phyloP scores from a whole-genome alignment of 495 filamentous ascomycete species.

The Massariosphaeria phaeospora region DNA sequence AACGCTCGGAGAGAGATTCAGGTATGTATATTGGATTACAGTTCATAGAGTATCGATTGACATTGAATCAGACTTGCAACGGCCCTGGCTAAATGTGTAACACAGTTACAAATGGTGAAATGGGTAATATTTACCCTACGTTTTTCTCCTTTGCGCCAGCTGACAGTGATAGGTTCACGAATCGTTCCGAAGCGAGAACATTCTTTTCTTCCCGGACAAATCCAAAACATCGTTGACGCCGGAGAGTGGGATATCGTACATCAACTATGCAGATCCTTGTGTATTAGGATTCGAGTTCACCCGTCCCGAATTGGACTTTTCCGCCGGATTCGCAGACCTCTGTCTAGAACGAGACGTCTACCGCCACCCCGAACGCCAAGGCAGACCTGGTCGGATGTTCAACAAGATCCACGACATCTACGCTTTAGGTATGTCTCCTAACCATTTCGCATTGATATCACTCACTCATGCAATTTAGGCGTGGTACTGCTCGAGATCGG shows the following conservation, averaged over 20 bases:
- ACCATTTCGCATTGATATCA: not conserved
- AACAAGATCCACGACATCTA: constrained; percentile 16
- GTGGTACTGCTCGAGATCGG: constrained; percentile 21
- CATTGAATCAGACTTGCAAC: constrained; percentile 34
- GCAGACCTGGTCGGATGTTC: not conserved
- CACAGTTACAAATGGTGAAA: constrained; percentile 36
- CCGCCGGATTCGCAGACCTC: constrained; percentile 28
- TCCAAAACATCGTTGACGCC: not conserved
- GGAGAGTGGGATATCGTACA: not conserved
- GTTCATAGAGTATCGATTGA: no score
- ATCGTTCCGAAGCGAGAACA: constrained; percentile 38
- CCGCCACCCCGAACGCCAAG: constrained; percentile 14
- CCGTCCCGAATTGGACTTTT: constrained; percentile 32
- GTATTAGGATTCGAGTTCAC: constrained; percentile 39
- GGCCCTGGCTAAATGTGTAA: constrained; percentile 28
- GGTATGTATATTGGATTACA: no score
- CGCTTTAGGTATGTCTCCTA: not conserved
- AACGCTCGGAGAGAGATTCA: no score
- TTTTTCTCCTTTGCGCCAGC: not conserved
- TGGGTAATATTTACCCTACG: constrained; percentile 20
- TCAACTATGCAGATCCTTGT: constrained; percentile 32
- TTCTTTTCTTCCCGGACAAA: constrained; percentile 37
- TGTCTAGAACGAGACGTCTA: constrained; percentile 12
- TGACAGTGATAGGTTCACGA: constrained; percentile 32
- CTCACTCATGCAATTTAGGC: not conserved